phyloP scores from a whole-genome alignment of 2,329 filamentous ascomycete species.

The Mycogone perniciosa region DNA sequence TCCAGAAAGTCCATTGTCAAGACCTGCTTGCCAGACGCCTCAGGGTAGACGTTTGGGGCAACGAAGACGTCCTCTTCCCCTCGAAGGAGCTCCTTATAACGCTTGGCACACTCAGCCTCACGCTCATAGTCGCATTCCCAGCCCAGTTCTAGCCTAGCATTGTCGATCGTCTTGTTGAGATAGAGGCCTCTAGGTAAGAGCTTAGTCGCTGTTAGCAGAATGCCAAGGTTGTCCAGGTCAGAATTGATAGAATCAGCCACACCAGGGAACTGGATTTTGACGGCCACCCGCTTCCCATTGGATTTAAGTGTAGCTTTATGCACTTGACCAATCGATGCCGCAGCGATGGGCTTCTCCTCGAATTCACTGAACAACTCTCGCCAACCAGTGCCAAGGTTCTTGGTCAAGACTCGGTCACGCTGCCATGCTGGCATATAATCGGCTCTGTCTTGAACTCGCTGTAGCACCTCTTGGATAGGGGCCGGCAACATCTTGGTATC shows the following conservation, averaged over 20 bases:
- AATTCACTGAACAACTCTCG: constrained; percentile 76
- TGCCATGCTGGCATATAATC: constrained; percentile 98
- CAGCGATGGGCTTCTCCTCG: constrained; percentile 86
- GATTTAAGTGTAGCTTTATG: constrained; percentile 77
- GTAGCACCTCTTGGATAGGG: constrained; percentile 80
- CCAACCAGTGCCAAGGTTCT: constrained; percentile 80
- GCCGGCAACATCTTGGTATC: constrained; percentile 90
- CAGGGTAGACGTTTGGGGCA: constrained; percentile 69
- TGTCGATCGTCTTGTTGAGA: constrained; percentile 94
- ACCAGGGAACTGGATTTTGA: constrained; percentile 96
- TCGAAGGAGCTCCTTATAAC: constrained; percentile 68
- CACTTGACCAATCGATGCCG: constrained; percentile 94
- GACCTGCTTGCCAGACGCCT: constrained; percentile 80
- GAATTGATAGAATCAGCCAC: constrained; percentile 95
- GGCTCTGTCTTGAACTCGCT: constrained; percentile 90
- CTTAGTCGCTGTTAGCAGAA: constrained; percentile 84
- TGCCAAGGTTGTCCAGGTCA: constrained; percentile 85
- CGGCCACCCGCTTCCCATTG: constrained; percentile 71
- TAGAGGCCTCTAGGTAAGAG: constrained; percentile 88
- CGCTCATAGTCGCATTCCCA: constrained; percentile 97
- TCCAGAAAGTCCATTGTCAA: constrained; percentile 90
- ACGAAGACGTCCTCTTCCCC: constrained; percentile 64
- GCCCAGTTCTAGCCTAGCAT: constrained; percentile 81
- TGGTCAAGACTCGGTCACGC: constrained; percentile 72
- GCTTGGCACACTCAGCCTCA: constrained; percentile 73